Evolutionary conservation across 108 stramenopile species (phyloP).

Genomic region (Fragilariopsis cylindrus): DNA sequence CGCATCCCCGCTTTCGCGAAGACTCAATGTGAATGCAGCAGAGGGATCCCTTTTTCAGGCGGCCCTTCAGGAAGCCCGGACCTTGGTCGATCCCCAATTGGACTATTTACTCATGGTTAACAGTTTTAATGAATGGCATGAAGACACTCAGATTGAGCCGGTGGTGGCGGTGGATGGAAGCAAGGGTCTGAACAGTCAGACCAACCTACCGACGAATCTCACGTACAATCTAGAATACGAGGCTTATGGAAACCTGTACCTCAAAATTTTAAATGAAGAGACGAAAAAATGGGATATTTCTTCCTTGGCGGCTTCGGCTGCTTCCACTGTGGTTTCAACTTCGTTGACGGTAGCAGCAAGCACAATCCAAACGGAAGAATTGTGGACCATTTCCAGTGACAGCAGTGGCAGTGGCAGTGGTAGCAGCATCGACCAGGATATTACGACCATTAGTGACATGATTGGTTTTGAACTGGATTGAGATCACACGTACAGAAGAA

Average conservation of each 20-base stretch:
- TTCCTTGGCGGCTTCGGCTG: neutral
- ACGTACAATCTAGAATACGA: slow-evolving; percentile 27
- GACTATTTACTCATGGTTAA: slow-evolving; percentile 46
- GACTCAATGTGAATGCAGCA: slow-evolving; percentile 12
- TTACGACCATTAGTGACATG: slow-evolving; percentile 4
- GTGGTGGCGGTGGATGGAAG: slow-evolving; percentile 3
- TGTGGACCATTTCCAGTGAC: neutral
- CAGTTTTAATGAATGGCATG: slow-evolving; percentile 58
- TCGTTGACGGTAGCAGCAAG: neutral
- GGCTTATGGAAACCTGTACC: slow-evolving; percentile 35
- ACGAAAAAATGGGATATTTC: neutral
- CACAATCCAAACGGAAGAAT: neutral
- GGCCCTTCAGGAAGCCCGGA: slow-evolving; percentile 18
- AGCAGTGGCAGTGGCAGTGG: neutral
- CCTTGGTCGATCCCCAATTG: slow-evolving; percentile 25
- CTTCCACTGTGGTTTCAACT: neutral
- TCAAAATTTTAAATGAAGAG: slow-evolving; percentile 31
- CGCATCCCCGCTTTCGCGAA: slow-evolving; percentile 41
- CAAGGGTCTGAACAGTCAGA: neutral
- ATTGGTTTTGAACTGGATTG: neutral
- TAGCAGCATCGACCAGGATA: neutral
- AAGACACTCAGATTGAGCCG: slow-evolving; percentile 48
- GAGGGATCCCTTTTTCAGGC: slow-evolving; percentile 40
- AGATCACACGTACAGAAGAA: neutral
- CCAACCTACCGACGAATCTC: neutral